Percentiles rank a stretch among this genome's conserved stretches.
Evolutionary conservation across 208 protist species (phyloP).

Genomic region (Phytomonas sp.): DNA sequence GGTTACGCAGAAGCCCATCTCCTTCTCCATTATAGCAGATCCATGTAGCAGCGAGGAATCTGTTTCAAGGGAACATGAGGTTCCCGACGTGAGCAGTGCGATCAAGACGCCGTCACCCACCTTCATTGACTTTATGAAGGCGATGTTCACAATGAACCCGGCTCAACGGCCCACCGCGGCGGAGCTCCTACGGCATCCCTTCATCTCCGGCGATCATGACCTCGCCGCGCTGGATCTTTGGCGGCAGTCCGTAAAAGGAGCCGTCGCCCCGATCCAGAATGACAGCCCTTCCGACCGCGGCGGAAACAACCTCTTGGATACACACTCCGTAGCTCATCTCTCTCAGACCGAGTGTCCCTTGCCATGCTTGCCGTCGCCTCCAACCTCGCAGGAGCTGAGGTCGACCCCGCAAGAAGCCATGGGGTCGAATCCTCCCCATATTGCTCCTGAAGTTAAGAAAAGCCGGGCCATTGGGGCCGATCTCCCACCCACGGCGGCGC

Average conservation of each 20-base stretch:
- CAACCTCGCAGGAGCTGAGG: neutral
- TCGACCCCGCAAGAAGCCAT: neutral
- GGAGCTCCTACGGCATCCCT: constrained; percentile 72
- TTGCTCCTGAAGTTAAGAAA: neutral
- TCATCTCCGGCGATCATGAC: constrained; percentile 34
- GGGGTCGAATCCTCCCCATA: neutral
- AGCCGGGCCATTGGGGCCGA: neutral
- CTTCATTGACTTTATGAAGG: constrained; percentile 54
- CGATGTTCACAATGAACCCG: constrained; percentile 40
- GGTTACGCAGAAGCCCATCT: neutral
- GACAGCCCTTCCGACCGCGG: neutral
- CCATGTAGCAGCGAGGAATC: neutral
- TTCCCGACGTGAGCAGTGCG: constrained; percentile 2
- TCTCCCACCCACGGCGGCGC: neutral
- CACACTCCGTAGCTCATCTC: neutral
- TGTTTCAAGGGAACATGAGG: neutral
- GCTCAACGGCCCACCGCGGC: constrained; percentile 32
- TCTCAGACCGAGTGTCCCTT: neutral
- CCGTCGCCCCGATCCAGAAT: neutral
- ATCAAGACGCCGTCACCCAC: constrained; percentile 24
- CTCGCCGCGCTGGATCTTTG: constrained; percentile 22
- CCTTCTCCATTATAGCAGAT: neutral
- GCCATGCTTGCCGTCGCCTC: neutral
- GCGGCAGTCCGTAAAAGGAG: constrained; percentile 5
- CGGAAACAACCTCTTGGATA: neutral